phyloP scores from a whole-genome alignment of 495 filamentous ascomycete genomes.

The Penicillium tannophilum region DNA sequence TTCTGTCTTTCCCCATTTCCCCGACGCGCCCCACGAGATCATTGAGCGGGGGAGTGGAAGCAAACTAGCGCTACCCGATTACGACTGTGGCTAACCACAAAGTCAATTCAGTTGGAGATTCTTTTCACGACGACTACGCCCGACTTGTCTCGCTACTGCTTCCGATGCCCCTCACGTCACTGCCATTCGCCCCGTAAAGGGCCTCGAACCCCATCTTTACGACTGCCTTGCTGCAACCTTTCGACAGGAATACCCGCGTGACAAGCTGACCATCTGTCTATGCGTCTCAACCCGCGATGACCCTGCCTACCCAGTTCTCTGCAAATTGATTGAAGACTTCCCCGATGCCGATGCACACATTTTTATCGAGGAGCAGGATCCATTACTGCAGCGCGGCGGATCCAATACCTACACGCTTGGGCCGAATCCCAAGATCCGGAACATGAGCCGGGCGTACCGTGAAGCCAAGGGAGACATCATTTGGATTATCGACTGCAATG shows the following conservation, averaged over 20 bases:
- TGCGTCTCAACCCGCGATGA: conserved; percentile 80
- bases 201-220: conserved; percentile 86
- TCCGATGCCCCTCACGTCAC: conserved; percentile 75
- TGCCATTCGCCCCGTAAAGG: conserved; percentile 90
- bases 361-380: conserved; percentile 87
- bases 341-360: conserved; percentile 72
- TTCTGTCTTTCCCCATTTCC: background rate
- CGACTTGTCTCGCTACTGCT: conserved; percentile 32
- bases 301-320: conserved; percentile 74
- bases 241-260: conserved; percentile 73
- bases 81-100: conserved; percentile 17
- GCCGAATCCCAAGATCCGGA: conserved; percentile 97
- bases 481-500: conserved; percentile 96
- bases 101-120: conserved; percentile 43
- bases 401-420: conserved; percentile 66
- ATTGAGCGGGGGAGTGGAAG: background rate
- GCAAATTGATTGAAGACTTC: conserved; percentile 70
- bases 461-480: conserved; percentile 90
- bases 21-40: background rate
- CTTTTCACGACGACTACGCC: conserved; percentile 42
- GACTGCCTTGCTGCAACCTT: conserved; percentile 93
- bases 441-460: conserved; percentile 93
- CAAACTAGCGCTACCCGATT: conserved; percentile 9
- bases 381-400: conserved; percentile 55
- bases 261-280: conserved; percentile 78